Percentiles rank a stretch among this genome's conserved stretches.
Conservation (phyloP, 2,329 filamentous ascomycete species). For the Cercospora brassicicola region DNA sequence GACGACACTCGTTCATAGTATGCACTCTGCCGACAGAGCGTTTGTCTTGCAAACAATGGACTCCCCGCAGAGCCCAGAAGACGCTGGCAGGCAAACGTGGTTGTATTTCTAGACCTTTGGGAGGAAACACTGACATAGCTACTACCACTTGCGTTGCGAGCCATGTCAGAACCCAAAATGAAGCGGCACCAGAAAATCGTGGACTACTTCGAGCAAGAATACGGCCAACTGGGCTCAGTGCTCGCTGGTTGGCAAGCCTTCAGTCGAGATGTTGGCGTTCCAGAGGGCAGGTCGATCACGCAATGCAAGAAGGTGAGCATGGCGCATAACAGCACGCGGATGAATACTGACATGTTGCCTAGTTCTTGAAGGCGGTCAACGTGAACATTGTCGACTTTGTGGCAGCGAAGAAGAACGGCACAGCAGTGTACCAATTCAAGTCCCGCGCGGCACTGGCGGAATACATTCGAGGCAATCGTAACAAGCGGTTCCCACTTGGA, state of each 20-base stretch:
- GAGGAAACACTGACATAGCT: background rate
- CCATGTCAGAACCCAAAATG: background rate
- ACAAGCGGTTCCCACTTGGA: slow-evolving; percentile 23
- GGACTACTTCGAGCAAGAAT: slow-evolving; percentile 12
- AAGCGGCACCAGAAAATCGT: slow-evolving; percentile 5
- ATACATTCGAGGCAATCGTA: slow-evolving; percentile 17
- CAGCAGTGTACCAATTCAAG: slow-evolving; percentile 6
- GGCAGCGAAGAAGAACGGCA: slow-evolving; percentile 13
- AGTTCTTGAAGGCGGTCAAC: slow-evolving; percentile 20
- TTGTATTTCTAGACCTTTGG: background rate
- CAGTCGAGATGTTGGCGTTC: slow-evolving; percentile 24
- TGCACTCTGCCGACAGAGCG: background rate
- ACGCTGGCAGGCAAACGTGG: background rate
- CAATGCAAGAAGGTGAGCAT: slow-evolving; percentile 28
- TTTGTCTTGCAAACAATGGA: background rate
- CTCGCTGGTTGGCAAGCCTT: slow-evolving; percentile 23
- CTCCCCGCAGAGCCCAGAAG: background rate
- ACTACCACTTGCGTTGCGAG: background rate
- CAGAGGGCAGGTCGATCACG: slow-evolving; percentile 19
- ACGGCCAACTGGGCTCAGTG: background rate
- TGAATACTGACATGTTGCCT: background rate
- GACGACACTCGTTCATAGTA: background rate
- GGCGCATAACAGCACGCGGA: background rate
- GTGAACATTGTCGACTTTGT: slow-evolving; percentile 30
- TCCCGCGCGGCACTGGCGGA: slow-evolving; percentile 15